A percentile compares a stretch with the other conserved stretches of the same genome.
Evolutionary conservation across 495 filamentous ascomycete genomes (phyloP).

Genomic region (Aspergillus homomorphus): DNA sequence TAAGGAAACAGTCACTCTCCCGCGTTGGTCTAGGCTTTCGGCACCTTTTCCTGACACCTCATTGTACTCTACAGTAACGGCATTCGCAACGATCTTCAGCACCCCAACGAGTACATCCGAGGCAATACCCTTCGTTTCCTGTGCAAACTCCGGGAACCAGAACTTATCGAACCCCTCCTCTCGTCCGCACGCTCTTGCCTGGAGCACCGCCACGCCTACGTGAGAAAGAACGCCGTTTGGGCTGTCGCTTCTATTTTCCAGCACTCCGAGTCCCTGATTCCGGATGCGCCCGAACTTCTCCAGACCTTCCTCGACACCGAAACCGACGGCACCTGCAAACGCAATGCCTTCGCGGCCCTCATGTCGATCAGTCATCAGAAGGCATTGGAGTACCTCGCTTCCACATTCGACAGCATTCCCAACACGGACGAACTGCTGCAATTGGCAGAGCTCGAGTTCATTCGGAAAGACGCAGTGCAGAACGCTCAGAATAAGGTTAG

Average conservation of each 20-base stretch:
- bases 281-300: slow-evolving; percentile 92
- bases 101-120: slow-evolving; percentile 96
- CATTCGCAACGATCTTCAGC: slow-evolving; percentile 94
- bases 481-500: slow-evolving; percentile 89
- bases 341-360: slow-evolving; percentile 94
- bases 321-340: slow-evolving; percentile 93
- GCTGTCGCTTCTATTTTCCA: slow-evolving; percentile 90
- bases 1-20: slow-evolving; percentile 42
- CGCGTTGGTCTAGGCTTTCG: neutral
- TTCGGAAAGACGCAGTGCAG: slow-evolving; percentile 93
- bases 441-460: slow-evolving; percentile 92
- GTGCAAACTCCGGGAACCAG: slow-evolving; percentile 91
- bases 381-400: slow-evolving; percentile 81
- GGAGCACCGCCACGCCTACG: slow-evolving; percentile 94
- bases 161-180: slow-evolving; percentile 92
- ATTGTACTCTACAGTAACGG: slow-evolving; percentile 67
- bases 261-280: slow-evolving; percentile 88
- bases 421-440: slow-evolving; percentile 94
- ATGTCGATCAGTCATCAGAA: slow-evolving; percentile 89
- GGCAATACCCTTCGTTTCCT: slow-evolving; percentile 96
- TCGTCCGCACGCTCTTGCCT: slow-evolving; percentile 88
- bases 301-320: slow-evolving; percentile 86
- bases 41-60: slow-evolving; percentile 20
- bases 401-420: slow-evolving; percentile 90
- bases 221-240: slow-evolving; percentile 96